These are phyloP conservation scores for Picochlorum sp. DNA, from an alignment of 139 green algal genomes.

Conservation along the genomic window DNA sequence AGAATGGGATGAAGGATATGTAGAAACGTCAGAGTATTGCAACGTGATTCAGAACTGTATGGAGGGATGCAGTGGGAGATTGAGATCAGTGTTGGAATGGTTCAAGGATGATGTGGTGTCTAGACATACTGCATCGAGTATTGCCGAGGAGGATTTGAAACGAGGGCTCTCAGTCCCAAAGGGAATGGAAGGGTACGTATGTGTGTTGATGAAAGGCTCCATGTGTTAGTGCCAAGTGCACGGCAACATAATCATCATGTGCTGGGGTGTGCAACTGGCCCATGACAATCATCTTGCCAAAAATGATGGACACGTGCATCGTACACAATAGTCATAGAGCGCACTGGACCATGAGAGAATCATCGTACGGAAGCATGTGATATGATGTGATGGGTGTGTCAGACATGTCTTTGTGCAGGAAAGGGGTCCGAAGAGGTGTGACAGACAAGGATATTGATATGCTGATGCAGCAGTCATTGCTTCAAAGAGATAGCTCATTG, in stretches of 20 bases:
- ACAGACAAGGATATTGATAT: too few species aligned
- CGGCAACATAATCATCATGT: neutral
- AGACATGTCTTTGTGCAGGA: too few species aligned
- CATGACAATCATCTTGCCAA: constrained; percentile 4
- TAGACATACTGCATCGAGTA: neutral
- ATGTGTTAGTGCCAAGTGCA: neutral
- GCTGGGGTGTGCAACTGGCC: neutral
- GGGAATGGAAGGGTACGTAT: neutral
- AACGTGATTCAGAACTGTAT: neutral
- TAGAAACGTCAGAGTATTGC: neutral
- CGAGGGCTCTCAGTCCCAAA: neutral
- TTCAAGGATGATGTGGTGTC: constrained; percentile 1
- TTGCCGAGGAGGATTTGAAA: neutral
- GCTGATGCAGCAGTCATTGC: too few species aligned
- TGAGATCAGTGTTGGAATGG: neutral
- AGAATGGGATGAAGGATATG: neutral
- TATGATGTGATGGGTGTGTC: neutral
- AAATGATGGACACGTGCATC: neutral
- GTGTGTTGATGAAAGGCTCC: neutral
- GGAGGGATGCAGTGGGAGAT: neutral
- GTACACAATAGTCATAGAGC: neutral
- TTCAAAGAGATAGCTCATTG: too few species aligned
- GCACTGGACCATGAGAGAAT: neutral
- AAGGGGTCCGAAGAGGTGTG: too few species aligned
- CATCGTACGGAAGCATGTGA: neutral